Evolutionary conservation across 2,329 filamentous ascomycete genomes (phyloP), one percentile per base, ranked within the genome.

Genomic region (Lachnum nothofagi): DNA sequence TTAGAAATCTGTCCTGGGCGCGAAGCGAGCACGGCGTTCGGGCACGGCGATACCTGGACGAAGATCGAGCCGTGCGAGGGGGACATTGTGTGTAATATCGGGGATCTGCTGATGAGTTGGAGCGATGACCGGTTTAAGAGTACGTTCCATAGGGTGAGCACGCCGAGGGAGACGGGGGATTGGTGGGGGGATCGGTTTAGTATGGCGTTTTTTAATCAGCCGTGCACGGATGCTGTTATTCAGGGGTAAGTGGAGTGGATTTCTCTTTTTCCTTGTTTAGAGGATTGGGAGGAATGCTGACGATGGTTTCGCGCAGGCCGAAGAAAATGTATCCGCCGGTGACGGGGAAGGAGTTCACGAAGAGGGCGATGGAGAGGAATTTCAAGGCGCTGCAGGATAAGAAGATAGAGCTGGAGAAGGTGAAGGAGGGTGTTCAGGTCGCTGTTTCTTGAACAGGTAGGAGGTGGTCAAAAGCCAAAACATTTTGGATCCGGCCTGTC

Each of bases 121-220:
- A 78, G 73, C 22, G 80, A 84, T 60, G 81, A 85, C 63, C 73
- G 80, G 17, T 83, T 85, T 69, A 85, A 84, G 66, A 80, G 75
- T 34, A 83, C 80, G 0, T 79, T 82, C 45, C 82, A 85, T 64
- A 73, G 80, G 3, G 80, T 85, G 49, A 81, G 80, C 65, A 78
- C 79, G 1, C 80, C 80, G 0, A 71, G 66, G 23, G 77, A 82
- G 55, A 68, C 69, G 2, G 71, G 74, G 39, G 72, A 76, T 57
- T 80, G 75, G 60, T 84, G 75, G 57, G 79, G 79, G 4, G 73
- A 77, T 55, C 71, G 81, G 35, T 85, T 82, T 62, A 82, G 78
- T 61, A 79, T 85, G 61, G 81, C 81, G 6, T 85, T 77, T 58
- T 84, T 84, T 65, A 84, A 83, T 55, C 80, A 84, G 66, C 79